Base-by-base conservation (phyloP, 176 grass and related monocot genomes). In the Secale cereale region DNA sequence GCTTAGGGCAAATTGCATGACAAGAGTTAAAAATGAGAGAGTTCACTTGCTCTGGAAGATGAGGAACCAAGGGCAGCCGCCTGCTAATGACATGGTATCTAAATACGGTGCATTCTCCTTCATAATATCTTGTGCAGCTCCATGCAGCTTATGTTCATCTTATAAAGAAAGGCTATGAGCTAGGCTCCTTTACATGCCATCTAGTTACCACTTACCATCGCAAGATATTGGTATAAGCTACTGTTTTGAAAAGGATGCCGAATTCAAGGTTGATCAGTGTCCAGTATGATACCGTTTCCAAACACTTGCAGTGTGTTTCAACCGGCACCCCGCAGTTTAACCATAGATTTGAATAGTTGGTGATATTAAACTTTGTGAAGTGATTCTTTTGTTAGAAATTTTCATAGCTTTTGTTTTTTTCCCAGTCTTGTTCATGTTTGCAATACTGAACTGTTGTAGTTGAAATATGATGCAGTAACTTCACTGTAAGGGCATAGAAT, bases 1-100 rank as follows among this genome's bases (percentile, higher is more conserved):
- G 96, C 93, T 98, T 61, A 90, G 90, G 76, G 83, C 77, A 15
- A 95, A 91, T 74, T 98, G 96, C 81, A 50, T 98, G 80, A 80
- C 31, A 77, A 92, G 93, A 81, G 82, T 95, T 62, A 79, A 85
- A 84, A 78, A 85, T 66, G 93, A 98, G 68, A 87, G 93, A 84
- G 84, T 59, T 4, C 83, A 87, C 45, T 90, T 95, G 83, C 93
- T 98, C 33, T 90, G 91, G 93, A 98, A 89, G 72, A 82, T 85
- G 75, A 98, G 93, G 86, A 80, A 63, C 41, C 82, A 83, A 52
- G 70, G 35, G 33, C 36, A 11, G 14, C 54, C 87, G 54, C 74
- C 93, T 79, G 59, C 74, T 17, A 80, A 83, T 70, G 83, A 89
- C 78, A 91, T 89, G 96, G 96, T 98, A 91, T 88, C 15, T 40